A percentile compares a stretch with the other conserved stretches of the same genome.
Evolutionary conservation across 805 yeast species (phyloP).

Genomic region (Pichia nanzhaoensis): DNA sequence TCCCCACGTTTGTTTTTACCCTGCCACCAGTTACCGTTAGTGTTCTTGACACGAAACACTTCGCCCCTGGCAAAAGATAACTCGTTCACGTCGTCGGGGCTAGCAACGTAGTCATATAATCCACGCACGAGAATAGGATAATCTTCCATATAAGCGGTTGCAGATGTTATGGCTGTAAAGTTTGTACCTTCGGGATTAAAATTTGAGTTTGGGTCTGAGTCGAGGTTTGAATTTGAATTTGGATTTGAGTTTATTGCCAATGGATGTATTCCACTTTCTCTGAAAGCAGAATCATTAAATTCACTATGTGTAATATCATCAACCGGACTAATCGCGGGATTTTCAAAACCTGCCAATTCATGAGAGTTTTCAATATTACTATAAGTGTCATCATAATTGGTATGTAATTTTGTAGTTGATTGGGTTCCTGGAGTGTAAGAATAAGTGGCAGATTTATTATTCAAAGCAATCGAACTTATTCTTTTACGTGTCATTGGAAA

Average conservation of each 20-base stretch:
- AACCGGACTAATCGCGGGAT: constrained; percentile 4
- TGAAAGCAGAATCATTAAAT: constrained; percentile 11
- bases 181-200: constrained; percentile 6
- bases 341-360: constrained; percentile 14
- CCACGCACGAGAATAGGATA: constrained; percentile 87
- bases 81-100: constrained; percentile 89
- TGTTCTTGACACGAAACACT: constrained; percentile 83
- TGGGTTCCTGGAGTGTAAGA: constrained; percentile 3
- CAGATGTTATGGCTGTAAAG: constrained; percentile 10
- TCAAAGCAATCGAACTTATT: constrained; percentile 12
- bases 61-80: constrained; percentile 88
- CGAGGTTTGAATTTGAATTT: not conserved
- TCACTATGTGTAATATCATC: not conserved
- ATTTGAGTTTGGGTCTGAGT: too few species aligned
- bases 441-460: constrained; percentile 1
- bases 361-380: constrained; percentile 7
- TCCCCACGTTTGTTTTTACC: constrained; percentile 86
- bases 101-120: constrained; percentile 79
- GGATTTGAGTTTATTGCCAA: not conserved
- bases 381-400: constrained; percentile 1
- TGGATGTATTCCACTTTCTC: constrained; percentile 11
- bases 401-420: constrained; percentile 7
- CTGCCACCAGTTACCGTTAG: constrained; percentile 98
- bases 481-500: constrained; percentile 3
- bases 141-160: constrained; percentile 18